Evolutionary conservation across 2,329 filamentous ascomycete species (phyloP).

Genomic region (Paraphaeosphaeria minitans): DNA sequence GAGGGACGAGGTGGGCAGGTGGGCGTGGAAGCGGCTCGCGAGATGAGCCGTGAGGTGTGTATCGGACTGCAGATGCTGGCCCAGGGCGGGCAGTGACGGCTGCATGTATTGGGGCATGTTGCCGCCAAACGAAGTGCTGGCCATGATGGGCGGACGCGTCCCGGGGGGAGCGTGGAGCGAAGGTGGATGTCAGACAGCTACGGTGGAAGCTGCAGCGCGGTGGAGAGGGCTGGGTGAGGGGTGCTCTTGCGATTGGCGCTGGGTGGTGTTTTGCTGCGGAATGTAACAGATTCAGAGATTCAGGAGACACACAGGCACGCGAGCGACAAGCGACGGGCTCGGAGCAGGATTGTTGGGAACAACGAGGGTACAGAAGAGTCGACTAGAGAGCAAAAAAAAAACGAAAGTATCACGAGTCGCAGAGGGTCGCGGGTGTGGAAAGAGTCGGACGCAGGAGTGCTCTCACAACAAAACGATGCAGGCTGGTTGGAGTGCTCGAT

Average conservation of each 20-base stretch:
- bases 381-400: constrained; percentile 33
- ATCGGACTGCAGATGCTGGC: constrained; percentile 79
- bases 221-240: constrained; percentile 15
- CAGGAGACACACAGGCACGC: constrained; percentile 23
- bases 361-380: constrained; percentile 36
- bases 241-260: not conserved
- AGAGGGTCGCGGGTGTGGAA: constrained; percentile 28
- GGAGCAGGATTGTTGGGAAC: constrained; percentile 26
- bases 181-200: constrained; percentile 30
- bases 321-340: constrained; percentile 12
- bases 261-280: constrained; percentile 27
- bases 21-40: constrained; percentile 89
- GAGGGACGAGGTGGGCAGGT: constrained; percentile 82
- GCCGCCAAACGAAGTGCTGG: constrained; percentile 55
- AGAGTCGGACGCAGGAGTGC: constrained; percentile 25
- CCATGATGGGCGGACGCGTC: constrained; percentile 59
- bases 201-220: constrained; percentile 10
- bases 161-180: constrained; percentile 44
- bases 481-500: constrained; percentile 4
- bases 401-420: constrained; percentile 33
- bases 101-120: constrained; percentile 69
- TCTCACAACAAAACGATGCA: constrained; percentile 21
- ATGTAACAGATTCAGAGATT: constrained; percentile 25
- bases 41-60: constrained; percentile 81
- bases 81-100: constrained; percentile 84